Base-by-base conservation (phyloP, 176 grass and related monocot species). In the Otatea glauca region DNA sequence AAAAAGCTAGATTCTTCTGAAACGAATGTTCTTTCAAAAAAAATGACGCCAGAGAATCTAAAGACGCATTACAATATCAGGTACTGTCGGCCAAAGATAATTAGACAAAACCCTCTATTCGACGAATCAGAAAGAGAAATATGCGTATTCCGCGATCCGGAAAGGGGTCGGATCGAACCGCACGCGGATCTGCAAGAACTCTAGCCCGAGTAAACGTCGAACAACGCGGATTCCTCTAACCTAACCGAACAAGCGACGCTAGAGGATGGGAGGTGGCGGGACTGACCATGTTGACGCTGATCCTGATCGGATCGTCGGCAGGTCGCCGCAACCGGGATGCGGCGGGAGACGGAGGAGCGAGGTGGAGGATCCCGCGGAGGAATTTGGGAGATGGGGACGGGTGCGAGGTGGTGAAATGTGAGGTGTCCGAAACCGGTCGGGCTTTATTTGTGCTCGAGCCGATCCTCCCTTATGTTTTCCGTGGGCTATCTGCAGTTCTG, bases 221-320 rank as follows among this genome's bases (percentile, higher is more conserved):
- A 13, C 9, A 43, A 5, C 54, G 17, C 23, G 7, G 35, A 18
- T 43, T 71, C 79, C 44, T 41, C 64, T 15, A 35, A 53, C 44
- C 58, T 48, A 4, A 4, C 16, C n/a, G 27, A 69, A 7, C 9
- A 56, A 20, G 53, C 44, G 18, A 50, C 42, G 37, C 24, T 6
- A 14, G 59, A 68, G 76, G 25, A 69, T 1, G 43, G 41, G 9
- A 54, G 6, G 9, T 23, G 50, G 49, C 34, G 3, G 5, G 0
- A n/a, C 83, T 86, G n/a, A 86, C 83, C 88, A 90, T 90, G 78
- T 73, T 24, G 88, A 24, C 18, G 64, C 14, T 0, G 65, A 41
- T 39, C 34, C 27, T 34, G 43, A 27, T 20, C n/a, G 49, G 68
- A 21, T 14, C 80, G 68, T 61, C 80, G 53, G 53, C 43, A 62